Conservation (phyloP, 2,329 filamentous ascomycete species). For the Fusarium sp. region DNA sequence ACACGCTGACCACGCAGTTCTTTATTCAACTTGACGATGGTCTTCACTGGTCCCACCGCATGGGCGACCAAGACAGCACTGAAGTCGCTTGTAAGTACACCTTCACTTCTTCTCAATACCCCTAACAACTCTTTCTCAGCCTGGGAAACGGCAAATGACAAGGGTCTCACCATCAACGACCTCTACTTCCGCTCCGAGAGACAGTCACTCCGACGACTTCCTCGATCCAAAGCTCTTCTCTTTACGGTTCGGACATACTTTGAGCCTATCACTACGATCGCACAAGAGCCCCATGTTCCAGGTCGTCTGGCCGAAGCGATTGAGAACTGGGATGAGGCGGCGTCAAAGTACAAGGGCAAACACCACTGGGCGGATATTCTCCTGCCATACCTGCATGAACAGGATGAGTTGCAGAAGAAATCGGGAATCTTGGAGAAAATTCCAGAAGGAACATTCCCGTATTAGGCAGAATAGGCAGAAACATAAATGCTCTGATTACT, state of each 20-base stretch:
- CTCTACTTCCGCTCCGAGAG: constrained; percentile 33
- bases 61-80: constrained; percentile 19
- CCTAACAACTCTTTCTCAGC: constrained; percentile 1
- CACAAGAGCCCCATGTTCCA: constrained; percentile 23
- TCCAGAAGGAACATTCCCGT: constrained; percentile 17
- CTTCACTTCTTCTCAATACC: accelerated
- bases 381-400: constrained; percentile 21
- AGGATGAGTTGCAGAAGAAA: constrained; percentile 16
- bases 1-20: not conserved
- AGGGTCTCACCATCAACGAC: constrained; percentile 6
- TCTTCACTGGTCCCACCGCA: constrained; percentile 31
- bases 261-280: constrained; percentile 20
- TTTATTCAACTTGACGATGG: constrained; percentile 34
- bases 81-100: constrained; percentile 15
- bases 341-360: constrained; percentile 21
- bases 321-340: constrained; percentile 27
- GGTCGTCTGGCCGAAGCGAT: constrained; percentile 21
- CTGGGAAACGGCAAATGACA: constrained; percentile 23
- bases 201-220: constrained; percentile 27
- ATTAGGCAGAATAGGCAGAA: not conserved
- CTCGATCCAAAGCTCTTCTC: constrained; percentile 13
- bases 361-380: constrained; percentile 28
- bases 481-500: not conserved
- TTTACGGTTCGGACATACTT: constrained; percentile 31
- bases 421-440: constrained; percentile 2